phyloP scores from a whole-genome alignment of 768 basidiomycete species.

The Tylopilus sp. region DNA sequence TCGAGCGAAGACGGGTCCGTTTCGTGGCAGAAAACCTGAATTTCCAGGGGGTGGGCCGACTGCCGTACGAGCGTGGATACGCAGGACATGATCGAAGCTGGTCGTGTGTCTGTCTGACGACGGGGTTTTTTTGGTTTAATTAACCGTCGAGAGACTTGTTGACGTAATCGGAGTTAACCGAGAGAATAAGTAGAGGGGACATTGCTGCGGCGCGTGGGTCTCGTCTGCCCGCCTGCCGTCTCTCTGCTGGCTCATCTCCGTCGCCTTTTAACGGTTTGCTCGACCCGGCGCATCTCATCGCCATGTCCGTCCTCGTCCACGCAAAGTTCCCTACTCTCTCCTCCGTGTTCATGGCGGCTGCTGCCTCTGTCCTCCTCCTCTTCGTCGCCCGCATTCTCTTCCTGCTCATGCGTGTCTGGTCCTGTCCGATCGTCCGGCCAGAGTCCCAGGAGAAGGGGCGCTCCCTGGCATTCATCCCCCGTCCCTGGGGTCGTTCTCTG shows the following conservation, averaged over 20 bases:
- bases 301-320: constrained; percentile 32
- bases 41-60: too few relatives aligned
- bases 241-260: constrained; percentile 26
- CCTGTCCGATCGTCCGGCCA: constrained; percentile 15
- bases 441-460: constrained; percentile 16
- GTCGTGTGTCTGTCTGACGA: too few relatives aligned
- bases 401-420: constrained; percentile 26
- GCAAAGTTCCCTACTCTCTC: constrained; percentile 30
- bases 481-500: constrained; percentile 19
- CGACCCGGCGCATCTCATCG: neutral
- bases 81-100: too few relatives aligned
- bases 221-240: constrained; percentile 6
- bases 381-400: constrained; percentile 31
- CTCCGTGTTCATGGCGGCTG: constrained; percentile 31
- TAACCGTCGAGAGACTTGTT: neutral
- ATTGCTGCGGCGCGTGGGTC: constrained; percentile 19
- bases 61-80: too few relatives aligned
- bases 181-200: constrained; percentile 21
- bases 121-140: neutral
- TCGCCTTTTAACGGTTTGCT: constrained; percentile 19
- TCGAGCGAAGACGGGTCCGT: neutral
- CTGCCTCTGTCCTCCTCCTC: constrained; percentile 26
- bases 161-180: constrained; percentile 22
- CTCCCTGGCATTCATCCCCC: neutral
- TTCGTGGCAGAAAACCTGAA: too few relatives aligned